Base-by-base conservation (phyloP, 106 monocot genomes). In the Chionographis japonica region DNA sequence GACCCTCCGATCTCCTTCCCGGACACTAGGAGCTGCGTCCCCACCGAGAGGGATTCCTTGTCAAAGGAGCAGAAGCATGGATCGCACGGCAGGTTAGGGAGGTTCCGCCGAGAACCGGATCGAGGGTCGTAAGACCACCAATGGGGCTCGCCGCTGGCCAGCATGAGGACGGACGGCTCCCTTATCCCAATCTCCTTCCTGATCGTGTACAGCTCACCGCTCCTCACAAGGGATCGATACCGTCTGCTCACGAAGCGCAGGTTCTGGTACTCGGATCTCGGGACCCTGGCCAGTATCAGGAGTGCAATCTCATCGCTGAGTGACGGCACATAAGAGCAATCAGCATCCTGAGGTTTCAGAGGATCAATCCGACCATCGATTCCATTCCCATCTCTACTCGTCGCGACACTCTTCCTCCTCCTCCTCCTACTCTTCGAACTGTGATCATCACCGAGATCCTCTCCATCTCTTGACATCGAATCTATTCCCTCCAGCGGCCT, bases 251-350 rank as follows among this genome's bases (percentile, higher is more conserved):
- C 59, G 10, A 70, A 56, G 40, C 59, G 37, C 1, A 80, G 80
- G 13, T 41, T 63, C 6, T n/a, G 74, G 57, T 74, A 70, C 35
- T 69, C 69, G 0, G 74, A 74, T 13, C 74, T 56, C 4, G 80
- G 80, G 8, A 80, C 64, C 58, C 74, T 62, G 18, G 80, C 80
- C 8, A 80, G 17, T 15, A 80, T 70, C 4, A 69, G 51, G 19
- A 80, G 74, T 14, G 80, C 74, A 14, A 80, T n/a, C 52, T 80
- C 80, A n/a, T 80, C 74, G 11, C 46, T 69, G 46, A 80, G 63
- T 0, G 58, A 49, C 3, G 80, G 74, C 15, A 79, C 12, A 46
- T 74, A 79, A 36, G 73, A 72, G 56, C 50, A 56, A 73, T 73
- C 64, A 20, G 49, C 63, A 51, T 74, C 62, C 19, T 74, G 54